Base-by-base conservation (phyloP, 2,329 filamentous ascomycete genomes). In the Cladosporium sp. region DNA sequence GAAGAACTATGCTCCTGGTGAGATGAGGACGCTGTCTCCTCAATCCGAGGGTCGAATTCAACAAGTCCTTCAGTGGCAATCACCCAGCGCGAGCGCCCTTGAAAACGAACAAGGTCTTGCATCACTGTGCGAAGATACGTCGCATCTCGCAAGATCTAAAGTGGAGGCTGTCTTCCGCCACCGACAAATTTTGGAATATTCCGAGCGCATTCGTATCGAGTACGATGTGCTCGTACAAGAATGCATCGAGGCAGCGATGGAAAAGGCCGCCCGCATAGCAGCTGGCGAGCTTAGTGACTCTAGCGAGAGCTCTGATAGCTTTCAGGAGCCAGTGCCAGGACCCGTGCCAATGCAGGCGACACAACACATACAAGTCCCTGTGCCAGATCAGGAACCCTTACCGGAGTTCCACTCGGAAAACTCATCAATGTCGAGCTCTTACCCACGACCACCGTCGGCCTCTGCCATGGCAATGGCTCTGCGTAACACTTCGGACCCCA, bases 11-110 rank as follows among this genome's bases (percentile, higher is more conserved):
- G 77, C 80, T 34, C 70, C 72, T 7, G 85, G 87, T 43, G 90
- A 96, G 56, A 84, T 97, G 56, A 84, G 92, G 41, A 96, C 92
- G 0, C 88, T 96, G 65, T 99, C 93, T 4, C 93, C 93, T 0
- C 89, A 96, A 64, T 99, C 95, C 0, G 93, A 99, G 66, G 93
- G 89, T 38, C 85, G 92, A 27, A 95, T 97, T 60, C 88, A 88
- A 1, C 93, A 99, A 68, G 91, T 99, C 5, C 69, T 95, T 58
- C 90, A 96, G 66, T 99, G 95, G 93, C 90, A 96, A 64, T 96
- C 92, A 4, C 93, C 93, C 1, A 91, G 89, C 61, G 87, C 86
- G 43, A 92, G 92, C 62, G 93, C 90, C 0, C 72, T 96, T 13
- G 93, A 99, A 56, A 90, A 96, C 66, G 92, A 97, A 65, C 88